Evolutionary conservation across 768 basidiomycete genomes (phyloP).

Genomic region (Chiua virens): DNA sequence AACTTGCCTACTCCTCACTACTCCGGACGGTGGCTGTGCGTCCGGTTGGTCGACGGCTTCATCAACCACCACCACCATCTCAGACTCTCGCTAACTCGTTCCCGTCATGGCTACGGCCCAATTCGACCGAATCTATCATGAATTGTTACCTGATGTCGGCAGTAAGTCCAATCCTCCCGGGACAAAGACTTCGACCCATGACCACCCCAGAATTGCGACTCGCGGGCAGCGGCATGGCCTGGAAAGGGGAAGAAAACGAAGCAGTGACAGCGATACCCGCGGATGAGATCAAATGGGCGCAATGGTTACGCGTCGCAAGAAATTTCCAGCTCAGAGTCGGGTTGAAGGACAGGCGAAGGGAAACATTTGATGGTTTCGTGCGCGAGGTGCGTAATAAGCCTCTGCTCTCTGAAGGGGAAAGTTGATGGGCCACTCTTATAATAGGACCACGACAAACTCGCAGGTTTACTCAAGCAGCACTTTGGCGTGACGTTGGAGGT

Average conservation of each 20-base stretch:
- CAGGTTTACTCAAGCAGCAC: constrained; percentile 78
- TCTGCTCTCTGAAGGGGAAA: not conserved
- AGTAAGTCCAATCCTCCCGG: constrained; percentile 54
- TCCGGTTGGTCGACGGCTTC: too few species aligned
- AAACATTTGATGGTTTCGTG: constrained; percentile 92
- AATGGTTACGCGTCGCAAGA: constrained; percentile 91
- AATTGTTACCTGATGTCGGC: constrained; percentile 67
- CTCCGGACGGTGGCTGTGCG: too few species aligned
- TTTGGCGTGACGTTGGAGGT: constrained; percentile 84
- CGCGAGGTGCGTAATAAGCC: constrained; percentile 60
- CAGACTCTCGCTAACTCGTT: too few species aligned
- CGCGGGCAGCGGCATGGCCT: constrained; percentile 88
- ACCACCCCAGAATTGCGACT: constrained; percentile 74
- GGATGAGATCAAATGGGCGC: constrained; percentile 80
- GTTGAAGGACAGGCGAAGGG: constrained; percentile 70
- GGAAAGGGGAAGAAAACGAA: constrained; percentile 79
- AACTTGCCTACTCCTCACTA: too few species aligned
- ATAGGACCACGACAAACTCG: constrained; percentile 90
- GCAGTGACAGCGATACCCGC: constrained; percentile 62
- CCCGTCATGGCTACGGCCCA: constrained; percentile 62
- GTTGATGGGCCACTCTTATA: not conserved
- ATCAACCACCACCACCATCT: too few species aligned
- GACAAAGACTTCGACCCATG: not conserved
- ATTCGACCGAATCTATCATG: constrained; percentile 85
- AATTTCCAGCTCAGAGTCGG: constrained; percentile 88